A percentile compares a stretch with the other conserved stretches of the same genome.
phyloP scores from a whole-genome alignment of 345 rosid species.

The Arabidopsis suecica region DNA sequence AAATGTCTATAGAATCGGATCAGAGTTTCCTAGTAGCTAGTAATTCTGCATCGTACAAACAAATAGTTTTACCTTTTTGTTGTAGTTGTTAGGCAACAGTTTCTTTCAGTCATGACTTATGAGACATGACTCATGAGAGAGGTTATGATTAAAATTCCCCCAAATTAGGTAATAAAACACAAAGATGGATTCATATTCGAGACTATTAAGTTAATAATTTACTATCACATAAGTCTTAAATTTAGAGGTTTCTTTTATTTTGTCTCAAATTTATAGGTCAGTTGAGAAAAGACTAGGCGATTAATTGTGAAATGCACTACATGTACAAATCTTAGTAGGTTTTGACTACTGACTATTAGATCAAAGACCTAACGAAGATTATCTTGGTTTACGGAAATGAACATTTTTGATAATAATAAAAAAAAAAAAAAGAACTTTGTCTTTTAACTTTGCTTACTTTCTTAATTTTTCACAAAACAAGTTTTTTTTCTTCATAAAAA shows the following conservation, averaged over 20 bases:
- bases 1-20: neutral
- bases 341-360: slow-evolving; percentile 22
- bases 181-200: neutral
- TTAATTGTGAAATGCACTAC: slow-evolving; percentile 34
- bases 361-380: slow-evolving; percentile 32
- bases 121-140: neutral
- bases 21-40: neutral
- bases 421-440: neutral
- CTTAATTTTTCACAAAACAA: neutral
- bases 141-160: neutral
- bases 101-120: neutral
- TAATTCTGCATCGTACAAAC: neutral
- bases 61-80: neutral
- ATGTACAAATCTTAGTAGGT: slow-evolving; percentile 31
- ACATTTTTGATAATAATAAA: neutral
- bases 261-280: slow-evolving; percentile 7
- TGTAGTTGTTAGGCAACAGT: slow-evolving; percentile 11
- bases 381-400: neutral
- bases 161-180: slow-evolving; percentile 28
- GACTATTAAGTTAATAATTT: neutral
- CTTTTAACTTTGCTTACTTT: neutral
- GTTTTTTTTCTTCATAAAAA: neutral
- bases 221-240: slow-evolving; percentile 5
- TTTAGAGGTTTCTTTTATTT: neutral
- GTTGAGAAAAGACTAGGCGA: slow-evolving; percentile 31